Evolutionary conservation across 2,329 filamentous ascomycete genomes (phyloP), one percentile per base, ranked within the genome.

Genomic region (Parastagonospora avenae): DNA sequence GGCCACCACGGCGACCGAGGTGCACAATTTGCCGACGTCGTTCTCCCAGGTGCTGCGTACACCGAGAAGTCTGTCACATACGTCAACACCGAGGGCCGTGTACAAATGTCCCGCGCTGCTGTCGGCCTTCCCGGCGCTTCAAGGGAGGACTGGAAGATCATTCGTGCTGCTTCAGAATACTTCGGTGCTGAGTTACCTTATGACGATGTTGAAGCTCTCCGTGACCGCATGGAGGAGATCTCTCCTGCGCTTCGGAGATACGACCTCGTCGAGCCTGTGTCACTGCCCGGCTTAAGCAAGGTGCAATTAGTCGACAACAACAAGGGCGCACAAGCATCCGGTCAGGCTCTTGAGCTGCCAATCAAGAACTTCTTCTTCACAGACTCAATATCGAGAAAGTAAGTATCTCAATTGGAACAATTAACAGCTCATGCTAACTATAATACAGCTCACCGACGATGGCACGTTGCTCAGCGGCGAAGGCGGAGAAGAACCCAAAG

Each of bases 301-400:
- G 89, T 96, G 50, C 93, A 97, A 77, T 82, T 99, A 50, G 90
- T 96, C 46, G 94, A 97, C 72, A 90, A 95, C 77, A 97, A 97
- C 82, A 96, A 94, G 85, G 92, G 91, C 41, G 78, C 85, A 43
- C 88, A 90, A 77, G 68, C 82, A n/a, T 88, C 80, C 35, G 87
- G 86, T n/a, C 77, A 82, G 64, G 85, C 90, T 28, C 82, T 99
- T 68, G 91, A 87, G 81, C 90, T 90, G 77, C 86, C 89, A 50
- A 91, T 99, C 65, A 87, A 96, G 68, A 91, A 99, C 81, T 99
- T 99, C 77, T 99, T 92, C 80, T 96, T 97, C 78, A 99, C 94
- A 75, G 93, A 99, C 77, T 86, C 88, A 51, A 97, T 99, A 76
- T 96, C 92, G 33, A 88, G 94, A 84, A 97, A 91, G 91, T 94